Evolutionary conservation across 164 flowering plant species (phyloP), one percentile per base, ranked within the genome.

Genomic region (Berberis thunbergii): DNA sequence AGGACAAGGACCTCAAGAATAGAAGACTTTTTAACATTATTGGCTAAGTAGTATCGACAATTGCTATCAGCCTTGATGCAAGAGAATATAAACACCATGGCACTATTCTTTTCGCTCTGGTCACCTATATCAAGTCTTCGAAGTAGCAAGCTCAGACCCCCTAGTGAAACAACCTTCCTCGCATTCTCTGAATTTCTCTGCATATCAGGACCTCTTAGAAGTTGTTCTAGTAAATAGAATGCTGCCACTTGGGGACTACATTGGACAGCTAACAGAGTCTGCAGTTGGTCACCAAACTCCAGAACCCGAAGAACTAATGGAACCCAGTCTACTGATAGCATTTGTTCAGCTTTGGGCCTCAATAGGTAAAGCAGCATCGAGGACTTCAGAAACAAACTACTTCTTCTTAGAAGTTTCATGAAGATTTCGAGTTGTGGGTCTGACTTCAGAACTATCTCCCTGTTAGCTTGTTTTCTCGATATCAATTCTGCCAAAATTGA

Each of bases 401-500:
- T 76, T 38, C 74, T 83, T 67, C 68, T 78, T 39, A 88, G 62
- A 48, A 83, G 80, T 69, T 66, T 81, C 54, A 77, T 40, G 70
- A 82, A 84, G 48, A 80, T 75, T 45, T 80, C 79, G 12, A 88
- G 86, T 64, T 84, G 83, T 49, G 95, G 87, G 67, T 88, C 95
- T 2, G 76, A 70, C 62, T 75, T 80, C 12, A 84, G 61, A 63
- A 84, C 63, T 5, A 80, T 74, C 53, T 70, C 79, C 49, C 80
- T 67, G 49, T 69, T 80, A 9, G 41, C 49, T 45, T 84, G 79
- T 9, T 67, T 83, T 58, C 70, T 78, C 4, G 59, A 60, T 10
- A 75, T 83, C 48, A 86, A 49, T 68, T 84, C 88, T 38, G 91
- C 85, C 55, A 86, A 66, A 13, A 88, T 44, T 63, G 95, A 84